Conservation (phyloP, 768 basidiomycete species). For the Exidia glandulosa region DNA sequence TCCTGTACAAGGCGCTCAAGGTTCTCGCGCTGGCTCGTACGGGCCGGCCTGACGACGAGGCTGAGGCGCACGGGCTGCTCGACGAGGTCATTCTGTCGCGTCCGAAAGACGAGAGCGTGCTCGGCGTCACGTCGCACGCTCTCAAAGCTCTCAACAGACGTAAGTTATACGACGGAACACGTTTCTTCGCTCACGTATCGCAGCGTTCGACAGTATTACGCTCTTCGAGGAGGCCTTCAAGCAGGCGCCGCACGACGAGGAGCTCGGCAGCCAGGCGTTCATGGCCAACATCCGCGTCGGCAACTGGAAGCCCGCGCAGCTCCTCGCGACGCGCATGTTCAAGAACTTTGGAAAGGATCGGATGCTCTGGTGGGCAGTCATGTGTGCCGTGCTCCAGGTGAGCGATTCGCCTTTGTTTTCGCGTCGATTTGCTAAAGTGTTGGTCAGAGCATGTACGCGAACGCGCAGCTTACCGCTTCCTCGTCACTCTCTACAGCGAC, state of each 20-base stretch:
- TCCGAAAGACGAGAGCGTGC: slow-evolving; percentile 59
- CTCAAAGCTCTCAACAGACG: slow-evolving; percentile 66
- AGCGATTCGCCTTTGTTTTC: slow-evolving; percentile 6
- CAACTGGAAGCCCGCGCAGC: slow-evolving; percentile 81
- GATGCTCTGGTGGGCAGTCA: slow-evolving; percentile 75
- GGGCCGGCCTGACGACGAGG: slow-evolving; percentile 56
- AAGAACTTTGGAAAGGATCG: slow-evolving; percentile 76
- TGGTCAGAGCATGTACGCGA: too few relatives aligned
- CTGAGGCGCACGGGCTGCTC: slow-evolving; percentile 60
- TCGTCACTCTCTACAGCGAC: too few relatives aligned
- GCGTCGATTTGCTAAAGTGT: too few relatives aligned
- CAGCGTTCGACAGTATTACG: slow-evolving; percentile 46
- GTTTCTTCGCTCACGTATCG: slow-evolving; percentile 17
- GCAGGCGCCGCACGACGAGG: slow-evolving; percentile 69
- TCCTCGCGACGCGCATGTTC: slow-evolving; percentile 69
- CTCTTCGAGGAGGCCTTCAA: slow-evolving; percentile 86
- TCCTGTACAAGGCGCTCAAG: slow-evolving; percentile 73
- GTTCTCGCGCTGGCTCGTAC: slow-evolving; percentile 73
- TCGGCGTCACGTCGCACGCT: slow-evolving; percentile 77
- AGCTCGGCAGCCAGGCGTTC: slow-evolving; percentile 74
- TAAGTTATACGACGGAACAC: slow-evolving; percentile 15
- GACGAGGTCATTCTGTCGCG: slow-evolving; percentile 70
- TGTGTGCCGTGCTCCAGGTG: slow-evolving; percentile 72
- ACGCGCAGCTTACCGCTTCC: too few relatives aligned
- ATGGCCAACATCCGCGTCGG: slow-evolving; percentile 71